A percentile compares a stretch with the other conserved stretches of the same genome.
Evolutionary conservation across 352 stramenopile genomes (phyloP).

Genomic region (Aphanomyces euteiches): DNA sequence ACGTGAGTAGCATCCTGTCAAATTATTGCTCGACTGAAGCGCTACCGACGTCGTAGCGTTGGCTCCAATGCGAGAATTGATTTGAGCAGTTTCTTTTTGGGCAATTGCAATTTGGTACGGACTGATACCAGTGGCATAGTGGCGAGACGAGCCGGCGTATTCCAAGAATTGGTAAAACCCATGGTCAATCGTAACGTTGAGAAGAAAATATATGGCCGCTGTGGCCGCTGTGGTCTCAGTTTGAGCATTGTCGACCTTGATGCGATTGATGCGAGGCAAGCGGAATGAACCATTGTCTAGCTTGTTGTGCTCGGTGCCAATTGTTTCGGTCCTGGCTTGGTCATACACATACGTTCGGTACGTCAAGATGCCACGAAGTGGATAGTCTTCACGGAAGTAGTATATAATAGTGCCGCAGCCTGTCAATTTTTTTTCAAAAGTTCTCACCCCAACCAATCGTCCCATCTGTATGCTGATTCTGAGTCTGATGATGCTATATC

Average conservation of each 20-base stretch:
- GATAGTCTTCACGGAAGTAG: slow-evolving; percentile 46
- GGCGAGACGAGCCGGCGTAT: not conserved
- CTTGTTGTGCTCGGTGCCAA: not conserved
- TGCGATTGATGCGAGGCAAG: not conserved
- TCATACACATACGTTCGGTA: slow-evolving; percentile 39
- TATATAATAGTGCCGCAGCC: too few relatives aligned
- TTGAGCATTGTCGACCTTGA: not conserved
- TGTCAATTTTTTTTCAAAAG: too few relatives aligned
- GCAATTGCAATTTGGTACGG: slow-evolving; percentile 34
- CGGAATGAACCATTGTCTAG: not conserved
- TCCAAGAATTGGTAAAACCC: not conserved
- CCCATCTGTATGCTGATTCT: too few relatives aligned
- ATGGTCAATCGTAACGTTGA: not conserved
- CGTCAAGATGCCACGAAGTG: slow-evolving; percentile 42
- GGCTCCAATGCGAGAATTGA: slow-evolving; percentile 40
- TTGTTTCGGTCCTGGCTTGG: not conserved
- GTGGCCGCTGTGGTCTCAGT: not conserved
- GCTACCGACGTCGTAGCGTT: slow-evolving; percentile 38
- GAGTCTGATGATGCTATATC: too few relatives aligned
- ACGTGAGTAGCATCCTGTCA: slow-evolving; percentile 38
- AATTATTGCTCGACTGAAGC: slow-evolving; percentile 32
- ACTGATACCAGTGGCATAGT: slow-evolving; percentile 35
- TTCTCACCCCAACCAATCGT: too few relatives aligned
- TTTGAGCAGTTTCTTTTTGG: slow-evolving; percentile 34
- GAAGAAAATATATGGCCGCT: not conserved